Conservation (phyloP, 2,329 filamentous ascomycete genomes). For the Aspergillus bombycis region DNA sequence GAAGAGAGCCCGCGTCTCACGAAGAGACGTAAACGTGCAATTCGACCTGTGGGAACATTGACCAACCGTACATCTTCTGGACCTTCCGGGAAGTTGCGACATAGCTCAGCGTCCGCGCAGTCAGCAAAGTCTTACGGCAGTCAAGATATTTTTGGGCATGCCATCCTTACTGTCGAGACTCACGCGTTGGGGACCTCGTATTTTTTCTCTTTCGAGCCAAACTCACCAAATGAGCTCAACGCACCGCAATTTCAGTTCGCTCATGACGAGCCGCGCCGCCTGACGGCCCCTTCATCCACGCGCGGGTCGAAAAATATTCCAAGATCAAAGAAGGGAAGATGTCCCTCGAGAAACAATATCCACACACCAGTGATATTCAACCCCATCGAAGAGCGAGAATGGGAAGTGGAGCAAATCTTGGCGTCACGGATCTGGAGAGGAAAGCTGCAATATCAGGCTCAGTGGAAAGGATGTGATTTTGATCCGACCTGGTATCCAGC, state of each 20-base stretch:
- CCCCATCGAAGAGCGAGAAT: conserved; percentile 7
- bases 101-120: not conserved
- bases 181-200: not conserved
- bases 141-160: not conserved
- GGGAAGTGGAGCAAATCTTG: conserved; percentile 12
- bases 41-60: too few species aligned
- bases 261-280: too few species aligned
- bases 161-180: not conserved
- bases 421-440: conserved; percentile 14
- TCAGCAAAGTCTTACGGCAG: not conserved
- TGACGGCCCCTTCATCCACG: too few species aligned
- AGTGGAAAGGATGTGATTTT: conserved; percentile 12
- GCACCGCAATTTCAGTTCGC: conserved; percentile 25
- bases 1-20: too few species aligned
- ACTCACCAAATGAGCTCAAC: not conserved
- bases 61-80: too few species aligned
- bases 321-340: too few species aligned
- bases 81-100: too few species aligned
- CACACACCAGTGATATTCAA: too few species aligned
- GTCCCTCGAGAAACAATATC: too few species aligned
- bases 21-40: too few species aligned
- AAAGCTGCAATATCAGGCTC: conserved; percentile 15
- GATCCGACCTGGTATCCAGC: conserved; percentile 13
- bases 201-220: not conserved
- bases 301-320: too few species aligned